phyloP scores from a whole-genome alignment of 768 basidiomycete species.

The Aureoboletus auriporus region DNA sequence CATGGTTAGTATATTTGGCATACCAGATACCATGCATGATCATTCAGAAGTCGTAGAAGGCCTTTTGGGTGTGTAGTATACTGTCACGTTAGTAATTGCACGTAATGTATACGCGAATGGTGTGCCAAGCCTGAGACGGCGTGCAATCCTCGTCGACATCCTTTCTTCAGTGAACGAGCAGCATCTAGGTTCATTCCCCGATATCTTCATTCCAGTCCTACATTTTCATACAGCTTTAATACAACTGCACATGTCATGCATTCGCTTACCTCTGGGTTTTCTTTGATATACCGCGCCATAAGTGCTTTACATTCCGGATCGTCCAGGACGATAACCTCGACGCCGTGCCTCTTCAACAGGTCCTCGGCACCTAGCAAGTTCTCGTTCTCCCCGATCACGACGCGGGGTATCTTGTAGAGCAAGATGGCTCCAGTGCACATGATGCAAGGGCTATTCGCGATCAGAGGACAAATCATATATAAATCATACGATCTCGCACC shows the following conservation, averaged over 20 bases:
- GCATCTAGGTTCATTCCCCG: constrained; percentile 34
- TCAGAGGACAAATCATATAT: too few species aligned
- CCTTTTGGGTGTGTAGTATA: too few species aligned
- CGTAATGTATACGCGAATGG: too few species aligned
- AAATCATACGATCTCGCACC: constrained; percentile 17
- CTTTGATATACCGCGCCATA: constrained; percentile 53
- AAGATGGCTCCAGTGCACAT: constrained; percentile 65
- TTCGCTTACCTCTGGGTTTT: constrained; percentile 47
- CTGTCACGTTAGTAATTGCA: too few species aligned
- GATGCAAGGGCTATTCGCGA: constrained; percentile 47
- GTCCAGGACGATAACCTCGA: constrained; percentile 49
- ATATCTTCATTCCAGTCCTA: constrained; percentile 63
- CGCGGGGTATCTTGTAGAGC: constrained; percentile 60
- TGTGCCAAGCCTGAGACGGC: too few species aligned
- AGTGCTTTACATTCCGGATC: constrained; percentile 48
- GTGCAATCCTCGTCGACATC: too few species aligned
- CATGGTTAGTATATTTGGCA: too few species aligned
- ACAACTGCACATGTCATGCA: background rate
- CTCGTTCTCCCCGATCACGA: constrained; percentile 61
- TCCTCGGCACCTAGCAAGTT: constrained; percentile 55
- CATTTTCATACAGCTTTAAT: constrained; percentile 9
- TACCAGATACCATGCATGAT: too few species aligned
- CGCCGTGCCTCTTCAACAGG: constrained; percentile 46
- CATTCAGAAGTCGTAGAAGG: too few species aligned
- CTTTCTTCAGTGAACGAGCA: background rate